Conservation (phyloP, 192 early-diverging fungal genomes). For the Coemansia erecta region DNA sequence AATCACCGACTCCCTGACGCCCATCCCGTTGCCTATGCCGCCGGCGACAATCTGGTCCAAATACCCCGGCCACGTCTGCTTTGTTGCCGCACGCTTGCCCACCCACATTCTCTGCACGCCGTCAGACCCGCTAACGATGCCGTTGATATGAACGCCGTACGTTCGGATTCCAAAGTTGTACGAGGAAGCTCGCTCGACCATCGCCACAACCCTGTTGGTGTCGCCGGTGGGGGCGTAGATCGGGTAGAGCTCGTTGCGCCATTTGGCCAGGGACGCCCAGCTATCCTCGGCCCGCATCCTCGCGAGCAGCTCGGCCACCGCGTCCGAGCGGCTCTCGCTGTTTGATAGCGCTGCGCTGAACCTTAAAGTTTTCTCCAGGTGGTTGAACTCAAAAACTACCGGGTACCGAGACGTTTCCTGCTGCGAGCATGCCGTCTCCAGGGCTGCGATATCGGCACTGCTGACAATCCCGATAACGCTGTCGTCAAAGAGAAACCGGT, state of each 20-base stretch:
- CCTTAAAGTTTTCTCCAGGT: neutral
- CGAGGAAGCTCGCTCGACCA: constrained; percentile 78
- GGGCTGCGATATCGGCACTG: constrained; percentile 1
- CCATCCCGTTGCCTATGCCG: constrained; percentile 62
- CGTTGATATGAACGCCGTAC: constrained; percentile 92
- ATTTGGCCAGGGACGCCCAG: constrained; percentile 53
- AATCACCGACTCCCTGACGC: constrained; percentile 62
- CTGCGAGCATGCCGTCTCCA: constrained; percentile 1
- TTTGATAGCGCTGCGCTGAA: constrained; percentile 4
- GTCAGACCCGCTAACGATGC: constrained; percentile 51
- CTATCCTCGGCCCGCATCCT: constrained; percentile 3
- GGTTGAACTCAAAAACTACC: constrained; percentile 12
- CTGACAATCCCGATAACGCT: neutral
- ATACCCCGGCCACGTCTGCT: constrained; percentile 85
- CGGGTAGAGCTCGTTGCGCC: constrained; percentile 84
- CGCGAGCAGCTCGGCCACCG: constrained; percentile 17
- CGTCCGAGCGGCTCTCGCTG: constrained; percentile 12
- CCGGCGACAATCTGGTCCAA: constrained; percentile 77
- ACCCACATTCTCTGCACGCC: constrained; percentile 79
- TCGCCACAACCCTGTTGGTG: constrained; percentile 48
- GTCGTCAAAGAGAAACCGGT: neutral
- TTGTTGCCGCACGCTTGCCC: constrained; percentile 70
- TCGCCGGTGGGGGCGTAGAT: constrained; percentile 61
- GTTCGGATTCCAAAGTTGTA: constrained; percentile 78
- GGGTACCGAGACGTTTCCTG: neutral